These are phyloP conservation scores for Coemansia sp. DNA, from an alignment of 371 early-diverging fungal species.

Conservation along the genomic window DNA sequence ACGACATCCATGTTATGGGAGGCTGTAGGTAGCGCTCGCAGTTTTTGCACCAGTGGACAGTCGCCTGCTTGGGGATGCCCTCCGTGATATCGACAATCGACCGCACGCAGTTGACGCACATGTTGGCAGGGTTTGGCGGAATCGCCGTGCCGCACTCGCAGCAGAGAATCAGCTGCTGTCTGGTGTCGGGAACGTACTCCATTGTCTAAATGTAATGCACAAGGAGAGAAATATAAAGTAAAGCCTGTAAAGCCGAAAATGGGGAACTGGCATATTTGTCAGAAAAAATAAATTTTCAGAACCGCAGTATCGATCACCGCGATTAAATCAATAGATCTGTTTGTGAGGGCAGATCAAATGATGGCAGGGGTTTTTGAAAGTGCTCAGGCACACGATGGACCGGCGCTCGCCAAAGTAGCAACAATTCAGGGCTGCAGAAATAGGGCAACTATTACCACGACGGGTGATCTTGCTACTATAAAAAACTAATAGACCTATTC, in stretches of 20 bases:
- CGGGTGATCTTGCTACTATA: too few species aligned
- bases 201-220: constrained; percentile 15
- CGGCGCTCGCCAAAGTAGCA: neutral
- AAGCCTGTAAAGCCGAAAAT: neutral
- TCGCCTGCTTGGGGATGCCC: constrained; percentile 94
- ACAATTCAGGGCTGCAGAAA: constrained; percentile 4
- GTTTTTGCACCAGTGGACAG: constrained; percentile 91
- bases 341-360: neutral
- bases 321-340: neutral
- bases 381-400: neutral
- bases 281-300: constrained; percentile 11
- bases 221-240: constrained; percentile 3
- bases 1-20: constrained; percentile 85
- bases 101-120: constrained; percentile 98
- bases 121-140: constrained; percentile 95
- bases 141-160: constrained; percentile 97
- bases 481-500: too few species aligned
- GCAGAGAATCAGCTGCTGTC: constrained; percentile 69
- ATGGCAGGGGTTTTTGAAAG: neutral
- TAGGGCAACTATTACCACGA: neutral
- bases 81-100: constrained; percentile 95
- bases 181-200: constrained; percentile 52
- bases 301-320: neutral
- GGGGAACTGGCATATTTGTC: neutral
- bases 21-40: constrained; percentile 98